Percentiles rank a stretch among this genome's conserved stretches.
These are phyloP conservation scores for Striga asiatica DNA, from an alignment of 257 asterid species.

Conservation along the genomic window DNA sequence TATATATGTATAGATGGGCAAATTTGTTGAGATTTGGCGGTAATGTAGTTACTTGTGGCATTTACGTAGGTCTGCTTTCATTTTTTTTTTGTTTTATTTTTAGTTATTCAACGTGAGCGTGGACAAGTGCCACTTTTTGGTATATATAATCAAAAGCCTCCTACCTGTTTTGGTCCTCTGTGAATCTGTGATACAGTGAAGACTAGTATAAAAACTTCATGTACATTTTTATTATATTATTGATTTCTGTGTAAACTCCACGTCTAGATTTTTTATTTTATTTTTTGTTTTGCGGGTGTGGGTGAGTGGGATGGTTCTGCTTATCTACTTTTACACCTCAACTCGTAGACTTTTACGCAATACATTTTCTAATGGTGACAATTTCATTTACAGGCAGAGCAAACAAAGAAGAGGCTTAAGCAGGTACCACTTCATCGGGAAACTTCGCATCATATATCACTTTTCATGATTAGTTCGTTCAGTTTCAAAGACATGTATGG, in stretches of 20 bases:
- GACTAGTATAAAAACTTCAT: not conserved
- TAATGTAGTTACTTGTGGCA: not conserved
- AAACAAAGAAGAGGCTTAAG: slow-evolving; percentile 49
- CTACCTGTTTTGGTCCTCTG: not conserved
- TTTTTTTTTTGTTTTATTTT: too few species aligned
- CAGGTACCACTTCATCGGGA: slow-evolving; percentile 38
- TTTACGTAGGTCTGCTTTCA: not conserved
- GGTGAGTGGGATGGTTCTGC: not conserved
- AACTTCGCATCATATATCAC: not conserved
- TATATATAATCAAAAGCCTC: not conserved
- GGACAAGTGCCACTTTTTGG: too few species aligned
- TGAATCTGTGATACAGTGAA: slow-evolving; percentile 2
- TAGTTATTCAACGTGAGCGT: too few species aligned
- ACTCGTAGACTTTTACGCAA: slow-evolving; percentile 16
- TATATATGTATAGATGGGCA: too few species aligned
- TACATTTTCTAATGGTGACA: slow-evolving; percentile 6
- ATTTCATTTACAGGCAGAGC: slow-evolving; percentile 52
- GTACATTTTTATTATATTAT: not conserved
- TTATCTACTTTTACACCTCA: slow-evolving; percentile 1
- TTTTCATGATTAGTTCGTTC: too few species aligned
- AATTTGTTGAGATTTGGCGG: not conserved
- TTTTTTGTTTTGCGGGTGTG: too few species aligned
- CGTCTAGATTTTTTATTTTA: not conserved
- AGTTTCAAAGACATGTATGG: too few species aligned
- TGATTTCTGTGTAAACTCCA: not conserved